phyloP scores from a whole-genome alignment of 2,329 filamentous ascomycete genomes.

The Arthroderma sp. region DNA sequence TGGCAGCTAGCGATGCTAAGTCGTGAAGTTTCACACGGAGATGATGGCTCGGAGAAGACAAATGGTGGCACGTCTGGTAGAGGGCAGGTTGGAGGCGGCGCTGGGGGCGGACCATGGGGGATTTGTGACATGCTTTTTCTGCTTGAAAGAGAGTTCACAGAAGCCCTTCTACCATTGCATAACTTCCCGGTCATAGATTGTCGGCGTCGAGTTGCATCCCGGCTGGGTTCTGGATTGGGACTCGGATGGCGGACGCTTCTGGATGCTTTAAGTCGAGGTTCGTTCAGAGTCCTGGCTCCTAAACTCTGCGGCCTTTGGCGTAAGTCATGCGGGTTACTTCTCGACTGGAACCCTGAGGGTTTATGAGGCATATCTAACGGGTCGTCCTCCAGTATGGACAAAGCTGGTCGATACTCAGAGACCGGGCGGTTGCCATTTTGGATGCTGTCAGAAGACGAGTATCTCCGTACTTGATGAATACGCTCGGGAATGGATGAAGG shows the following conservation, averaged over 20 bases:
- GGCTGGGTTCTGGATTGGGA: not conserved
- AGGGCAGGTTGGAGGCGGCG: constrained; percentile 21
- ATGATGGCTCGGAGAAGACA: constrained; percentile 23
- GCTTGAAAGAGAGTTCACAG: constrained; percentile 8
- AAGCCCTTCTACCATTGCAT: not conserved
- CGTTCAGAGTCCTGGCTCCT: not conserved
- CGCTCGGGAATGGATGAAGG: not conserved
- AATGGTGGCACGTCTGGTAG: constrained; percentile 18
- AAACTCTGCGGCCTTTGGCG: not conserved
- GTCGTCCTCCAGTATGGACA: constrained; percentile 6
- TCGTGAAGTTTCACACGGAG: constrained; percentile 19
- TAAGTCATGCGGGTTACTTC: not conserved
- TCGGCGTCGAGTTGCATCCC: not conserved
- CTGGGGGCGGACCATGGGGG: constrained; percentile 17
- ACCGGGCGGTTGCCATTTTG: not conserved
- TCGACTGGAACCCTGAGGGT: not conserved
- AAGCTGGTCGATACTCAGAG: constrained; percentile 6
- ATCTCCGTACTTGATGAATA: constrained; percentile 2
- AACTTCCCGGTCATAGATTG: not conserved
- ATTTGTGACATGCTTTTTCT: constrained; percentile 17
- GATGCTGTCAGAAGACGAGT: constrained; percentile 9
- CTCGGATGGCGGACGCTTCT: not conserved
- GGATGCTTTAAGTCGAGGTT: not conserved
- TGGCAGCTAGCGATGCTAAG: not conserved
- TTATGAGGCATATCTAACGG: not conserved